These are phyloP conservation scores for Penicillium coprophilum DNA, from an alignment of 495 filamentous ascomycete genomes.

Conservation along the genomic window DNA sequence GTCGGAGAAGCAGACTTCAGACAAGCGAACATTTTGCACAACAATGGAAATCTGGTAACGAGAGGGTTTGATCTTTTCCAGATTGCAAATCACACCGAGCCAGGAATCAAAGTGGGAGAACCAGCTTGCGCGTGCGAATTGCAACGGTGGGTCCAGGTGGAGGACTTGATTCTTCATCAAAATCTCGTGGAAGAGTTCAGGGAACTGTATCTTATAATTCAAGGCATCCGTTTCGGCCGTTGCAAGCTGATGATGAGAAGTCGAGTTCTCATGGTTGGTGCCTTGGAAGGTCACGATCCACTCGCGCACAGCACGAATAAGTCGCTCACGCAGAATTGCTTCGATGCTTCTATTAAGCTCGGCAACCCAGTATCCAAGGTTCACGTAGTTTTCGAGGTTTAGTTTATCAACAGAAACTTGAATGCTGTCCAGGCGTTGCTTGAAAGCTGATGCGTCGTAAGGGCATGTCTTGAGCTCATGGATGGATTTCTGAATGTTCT, in stretches of 20 bases:
- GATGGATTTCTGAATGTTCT: constrained; percentile 79
- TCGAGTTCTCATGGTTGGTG: constrained; percentile 45
- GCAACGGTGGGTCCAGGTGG: constrained; percentile 87
- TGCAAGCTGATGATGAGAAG: constrained; percentile 30
- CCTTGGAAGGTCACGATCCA: constrained; percentile 84
- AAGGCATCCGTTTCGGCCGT: constrained; percentile 43
- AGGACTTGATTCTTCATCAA: constrained; percentile 96
- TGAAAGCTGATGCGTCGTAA: constrained; percentile 74
- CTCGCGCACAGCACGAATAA: constrained; percentile 73
- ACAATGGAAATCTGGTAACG: constrained; percentile 86
- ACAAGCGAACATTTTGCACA: constrained; percentile 55
- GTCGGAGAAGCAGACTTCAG: constrained; percentile 76
- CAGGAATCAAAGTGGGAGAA: constrained; percentile 87
- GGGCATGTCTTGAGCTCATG: constrained; percentile 81
- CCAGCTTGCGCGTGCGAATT: constrained; percentile 92
- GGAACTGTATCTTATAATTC: constrained; percentile 57
- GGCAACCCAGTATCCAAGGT: constrained; percentile 83
- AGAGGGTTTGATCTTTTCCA: constrained; percentile 89
- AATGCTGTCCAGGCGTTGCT: constrained; percentile 74
- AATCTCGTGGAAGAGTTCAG: constrained; percentile 76
- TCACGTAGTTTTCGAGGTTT: constrained; percentile 92
- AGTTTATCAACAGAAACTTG: constrained; percentile 91
- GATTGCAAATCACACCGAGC: constrained; percentile 87
- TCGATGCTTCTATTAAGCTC: constrained; percentile 83
- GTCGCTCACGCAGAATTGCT: constrained; percentile 66